Base-by-base conservation (phyloP, 2,329 filamentous ascomycete genomes). In the Zasmidium cellare region DNA sequence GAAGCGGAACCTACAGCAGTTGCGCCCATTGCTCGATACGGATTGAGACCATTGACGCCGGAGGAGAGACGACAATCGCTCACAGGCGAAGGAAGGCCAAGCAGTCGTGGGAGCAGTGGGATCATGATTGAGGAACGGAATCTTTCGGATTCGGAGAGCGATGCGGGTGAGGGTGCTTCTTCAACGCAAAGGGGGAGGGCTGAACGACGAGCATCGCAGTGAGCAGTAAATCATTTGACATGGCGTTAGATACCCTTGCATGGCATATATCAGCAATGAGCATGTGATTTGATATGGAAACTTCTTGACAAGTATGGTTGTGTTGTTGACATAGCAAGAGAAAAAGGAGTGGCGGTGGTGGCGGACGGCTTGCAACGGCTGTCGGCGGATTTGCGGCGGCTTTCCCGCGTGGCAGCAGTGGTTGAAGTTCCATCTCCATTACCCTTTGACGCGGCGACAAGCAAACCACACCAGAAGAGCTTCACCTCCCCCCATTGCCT, bases 121-220 rank as follows among this genome's bases (percentile, higher is more conserved):
- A 63, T 77, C n/a, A 76, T 77, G 73, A 69, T 77, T 2, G 75
- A 76, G 59, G 74, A 77, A 62, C 69, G 72, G 54, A 70, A 70
- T 20, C 56, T 65, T 14, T 72, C 70, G 57, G 72, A 75, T 59
- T 71, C 72, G 57, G 73, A 74, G 57, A 65, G 65, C 59, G 73
- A 70, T 63, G 71, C 55, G 25, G 67, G 41, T 63, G 69, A 65
- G 45, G 23, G 46, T 14, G 35, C 51, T 11, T 31, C 51, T 3
- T 41, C 35, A 41, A 41, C 11, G 11, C 35, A 41, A 14, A 6
- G 35, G 5, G 35, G 35, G 35, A 41, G 35, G 35, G 3, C 35
- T 41, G 35, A 16, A 3, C 7, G 16, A 18, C 35, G 35, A 14
- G 35, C 35, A 18, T 41, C 35, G 35, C 35, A 41, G 16, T 41